Conservation (phyloP, 306 rosid species). For the Prunus armeniaca region DNA sequence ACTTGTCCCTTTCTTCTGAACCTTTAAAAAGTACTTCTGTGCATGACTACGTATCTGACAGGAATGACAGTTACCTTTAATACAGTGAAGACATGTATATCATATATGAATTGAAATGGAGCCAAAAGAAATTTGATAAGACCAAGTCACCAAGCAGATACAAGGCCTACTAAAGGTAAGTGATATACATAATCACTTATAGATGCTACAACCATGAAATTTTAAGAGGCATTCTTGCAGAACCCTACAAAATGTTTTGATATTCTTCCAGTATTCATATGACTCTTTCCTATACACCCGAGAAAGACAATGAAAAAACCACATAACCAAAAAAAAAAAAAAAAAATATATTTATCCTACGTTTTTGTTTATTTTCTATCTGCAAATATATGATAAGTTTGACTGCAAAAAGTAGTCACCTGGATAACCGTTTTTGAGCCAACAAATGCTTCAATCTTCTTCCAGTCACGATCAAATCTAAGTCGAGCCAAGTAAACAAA, state of each 20-base stretch:
- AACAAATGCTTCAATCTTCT: conserved; percentile 94
- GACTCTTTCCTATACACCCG: too few relatives aligned
- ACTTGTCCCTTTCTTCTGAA: conserved; percentile 84
- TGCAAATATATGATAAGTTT: background rate
- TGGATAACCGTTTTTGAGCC: conserved; percentile 97
- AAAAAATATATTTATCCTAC: background rate
- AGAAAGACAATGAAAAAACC: background rate
- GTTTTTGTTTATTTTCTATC: background rate
- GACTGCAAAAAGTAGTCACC: conserved; percentile 43
- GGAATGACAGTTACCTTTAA: conserved; percentile 1
- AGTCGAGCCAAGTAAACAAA: conserved; percentile 17
- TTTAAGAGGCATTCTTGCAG: too few relatives aligned
- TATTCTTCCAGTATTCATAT: too few relatives aligned
- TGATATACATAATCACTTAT: too few relatives aligned
- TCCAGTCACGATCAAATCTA: conserved; percentile 99
- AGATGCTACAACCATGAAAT: too few relatives aligned
- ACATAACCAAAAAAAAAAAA: background rate
- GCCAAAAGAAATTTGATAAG: background rate
- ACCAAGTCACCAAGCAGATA: background rate
- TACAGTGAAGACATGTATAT: background rate
- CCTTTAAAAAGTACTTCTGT: conserved; percentile 90
- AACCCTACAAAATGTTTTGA: too few relatives aligned
- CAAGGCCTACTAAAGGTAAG: background rate
- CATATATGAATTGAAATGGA: background rate
- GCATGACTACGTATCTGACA: conserved; percentile 96